These are phyloP conservation scores for Hymenoscyphus infarciens DNA, from an alignment of 2,329 filamentous ascomycete species.

Conservation along the genomic window DNA sequence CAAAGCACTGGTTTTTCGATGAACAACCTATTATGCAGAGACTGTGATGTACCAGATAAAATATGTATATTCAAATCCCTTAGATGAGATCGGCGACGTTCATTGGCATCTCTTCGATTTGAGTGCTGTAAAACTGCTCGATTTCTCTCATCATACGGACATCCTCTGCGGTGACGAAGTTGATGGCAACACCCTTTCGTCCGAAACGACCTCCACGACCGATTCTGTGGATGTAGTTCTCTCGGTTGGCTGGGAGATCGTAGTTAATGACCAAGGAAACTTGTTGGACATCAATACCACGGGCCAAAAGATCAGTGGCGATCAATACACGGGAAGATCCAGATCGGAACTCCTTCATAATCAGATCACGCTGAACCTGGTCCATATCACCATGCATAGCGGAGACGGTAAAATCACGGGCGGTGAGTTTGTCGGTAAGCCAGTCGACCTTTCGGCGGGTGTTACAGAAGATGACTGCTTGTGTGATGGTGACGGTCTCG, in stretches of 20 bases:
- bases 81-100: slow-evolving; percentile 75
- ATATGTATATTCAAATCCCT: slow-evolving; percentile 30
- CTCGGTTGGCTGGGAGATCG: slow-evolving; percentile 94
- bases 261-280: slow-evolving; percentile 99
- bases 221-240: slow-evolving; percentile 99
- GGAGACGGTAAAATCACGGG: slow-evolving; percentile 97
- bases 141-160: slow-evolving; percentile 99
- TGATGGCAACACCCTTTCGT: slow-evolving; percentile 98
- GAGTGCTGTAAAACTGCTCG: slow-evolving; percentile 99
- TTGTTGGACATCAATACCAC: slow-evolving; percentile 98
- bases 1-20: slow-evolving; percentile 22
- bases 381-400: slow-evolving; percentile 99
- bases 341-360: slow-evolving; percentile 98
- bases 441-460: slow-evolving; percentile 98
- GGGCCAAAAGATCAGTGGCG: slow-evolving; percentile 95
- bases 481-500: slow-evolving; percentile 96
- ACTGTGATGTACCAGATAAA: slow-evolving; percentile 35
- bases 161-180: slow-evolving; percentile 99
- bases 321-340: slow-evolving; percentile 95
- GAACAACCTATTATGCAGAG: slow-evolving; percentile 23
- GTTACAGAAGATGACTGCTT: slow-evolving; percentile 99
- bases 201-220: slow-evolving; percentile 94
- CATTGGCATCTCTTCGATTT: slow-evolving; percentile 99
- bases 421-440: slow-evolving; percentile 98
- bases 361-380: slow-evolving; percentile 95